phyloP scores from a whole-genome alignment of 345 rosid species.

The Aquilaria malaccensis region DNA sequence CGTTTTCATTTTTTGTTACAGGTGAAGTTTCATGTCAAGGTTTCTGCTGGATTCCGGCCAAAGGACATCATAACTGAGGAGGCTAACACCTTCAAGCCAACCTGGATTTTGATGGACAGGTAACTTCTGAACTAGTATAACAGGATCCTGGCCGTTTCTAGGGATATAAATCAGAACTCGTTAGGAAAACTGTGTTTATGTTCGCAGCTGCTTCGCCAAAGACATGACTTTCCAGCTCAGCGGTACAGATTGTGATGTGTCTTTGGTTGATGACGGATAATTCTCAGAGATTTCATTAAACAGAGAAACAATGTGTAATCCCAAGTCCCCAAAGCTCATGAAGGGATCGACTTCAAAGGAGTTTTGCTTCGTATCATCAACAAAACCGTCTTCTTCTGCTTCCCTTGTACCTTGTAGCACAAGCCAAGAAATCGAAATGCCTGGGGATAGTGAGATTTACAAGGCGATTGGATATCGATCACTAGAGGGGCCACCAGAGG shows the following conservation, averaged over 20 bases:
- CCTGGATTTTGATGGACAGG: constrained; percentile 36
- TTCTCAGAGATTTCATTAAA: constrained; percentile 7
- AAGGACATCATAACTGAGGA: constrained; percentile 28
- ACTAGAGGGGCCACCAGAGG: background rate
- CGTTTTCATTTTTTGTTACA: constrained; percentile 7
- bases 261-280: constrained; percentile 22
- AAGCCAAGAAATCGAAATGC: constrained; percentile 1
- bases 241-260: constrained; percentile 23
- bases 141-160: background rate
- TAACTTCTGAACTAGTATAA: background rate
- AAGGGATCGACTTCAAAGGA: constrained; percentile 11
- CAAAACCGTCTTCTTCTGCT: background rate
- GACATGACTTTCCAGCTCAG: constrained; percentile 23
- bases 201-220: constrained; percentile 24
- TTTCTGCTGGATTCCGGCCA: constrained; percentile 25
- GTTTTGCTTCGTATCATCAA: background rate
- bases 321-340: constrained; percentile 19
- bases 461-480: background rate
- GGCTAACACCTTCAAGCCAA: constrained; percentile 25
- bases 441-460: background rate
- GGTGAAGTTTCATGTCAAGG: constrained; percentile 37
- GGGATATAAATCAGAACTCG: no score
- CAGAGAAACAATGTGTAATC: constrained; percentile 9
- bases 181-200: background rate
- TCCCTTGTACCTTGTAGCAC: background rate